phyloP scores from a whole-genome alignment of 106 monocot species.

The Dendrobium catenatum region DNA sequence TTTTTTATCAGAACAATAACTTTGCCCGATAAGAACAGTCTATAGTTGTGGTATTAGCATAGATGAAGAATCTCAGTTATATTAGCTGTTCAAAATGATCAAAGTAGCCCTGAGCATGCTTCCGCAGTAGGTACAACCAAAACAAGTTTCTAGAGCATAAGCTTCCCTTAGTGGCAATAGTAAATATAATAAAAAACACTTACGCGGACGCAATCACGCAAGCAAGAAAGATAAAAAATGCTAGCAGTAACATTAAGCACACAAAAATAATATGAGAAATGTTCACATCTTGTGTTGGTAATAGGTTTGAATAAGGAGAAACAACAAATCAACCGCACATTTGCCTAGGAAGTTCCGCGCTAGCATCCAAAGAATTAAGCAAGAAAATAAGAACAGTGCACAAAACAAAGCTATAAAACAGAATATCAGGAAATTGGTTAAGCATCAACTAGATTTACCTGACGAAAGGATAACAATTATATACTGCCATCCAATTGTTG shows the following conservation, averaged over 20 bases:
- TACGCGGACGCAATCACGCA: too few species aligned
- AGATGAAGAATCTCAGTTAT: too few species aligned
- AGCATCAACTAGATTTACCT: constrained; percentile 22
- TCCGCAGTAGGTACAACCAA: too few species aligned
- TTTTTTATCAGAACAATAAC: too few species aligned
- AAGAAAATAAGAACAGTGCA: neutral
- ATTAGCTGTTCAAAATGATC: too few species aligned
- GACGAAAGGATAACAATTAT: constrained; percentile 75
- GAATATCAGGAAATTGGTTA: neutral
- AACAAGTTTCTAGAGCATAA: too few species aligned
- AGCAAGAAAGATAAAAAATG: neutral
- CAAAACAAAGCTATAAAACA: neutral
- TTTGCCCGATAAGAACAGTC: too few species aligned
- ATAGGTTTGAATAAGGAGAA: neutral
- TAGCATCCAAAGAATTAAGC: neutral
- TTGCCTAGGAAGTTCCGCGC: neutral
- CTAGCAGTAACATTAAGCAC: neutral
- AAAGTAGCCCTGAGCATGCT: too few species aligned
- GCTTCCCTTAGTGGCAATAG: neutral
- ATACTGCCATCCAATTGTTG: constrained; percentile 70
- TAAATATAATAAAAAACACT: neutral
- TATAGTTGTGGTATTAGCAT: too few species aligned
- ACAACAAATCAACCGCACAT: neutral
- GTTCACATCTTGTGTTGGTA: neutral
- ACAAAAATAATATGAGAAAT: neutral